Conservation (phyloP, 2,329 filamentous ascomycete genomes). For the Cladophialophora exuberans region DNA sequence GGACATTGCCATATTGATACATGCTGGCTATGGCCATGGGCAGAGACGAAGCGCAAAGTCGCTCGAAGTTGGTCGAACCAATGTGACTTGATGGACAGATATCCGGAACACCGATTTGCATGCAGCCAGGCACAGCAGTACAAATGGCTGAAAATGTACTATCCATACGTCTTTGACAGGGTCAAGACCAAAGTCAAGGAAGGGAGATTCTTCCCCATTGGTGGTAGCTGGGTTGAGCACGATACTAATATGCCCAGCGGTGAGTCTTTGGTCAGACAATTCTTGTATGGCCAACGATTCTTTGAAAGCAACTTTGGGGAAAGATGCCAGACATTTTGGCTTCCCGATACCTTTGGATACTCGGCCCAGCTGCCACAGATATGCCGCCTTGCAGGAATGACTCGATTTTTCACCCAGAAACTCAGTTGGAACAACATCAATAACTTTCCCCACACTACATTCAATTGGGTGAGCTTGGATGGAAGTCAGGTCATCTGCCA, state of each 20-base stretch:
- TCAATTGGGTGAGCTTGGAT: slow-evolving; percentile 97
- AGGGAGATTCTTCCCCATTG: slow-evolving; percentile 90
- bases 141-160: slow-evolving; percentile 92
- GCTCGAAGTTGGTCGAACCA: slow-evolving; percentile 96
- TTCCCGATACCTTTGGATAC: slow-evolving; percentile 98
- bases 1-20: slow-evolving; percentile 98
- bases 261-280: slow-evolving; percentile 91
- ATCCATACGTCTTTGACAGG: slow-evolving; percentile 84
- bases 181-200: slow-evolving; percentile 90
- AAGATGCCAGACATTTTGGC: slow-evolving; percentile 90
- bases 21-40: slow-evolving; percentile 98
- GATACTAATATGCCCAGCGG: slow-evolving; percentile 97
- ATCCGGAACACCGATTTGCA: slow-evolving; percentile 89
- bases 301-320: slow-evolving; percentile 92
- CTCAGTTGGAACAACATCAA: slow-evolving; percentile 99
- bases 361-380: slow-evolving; percentile 92
- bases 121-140: slow-evolving; percentile 96
- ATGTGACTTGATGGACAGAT: slow-evolving; percentile 91
- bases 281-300: slow-evolving; percentile 91
- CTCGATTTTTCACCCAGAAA: slow-evolving; percentile 95
- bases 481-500: slow-evolving; percentile 97
- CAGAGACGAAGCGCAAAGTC: slow-evolving; percentile 95
- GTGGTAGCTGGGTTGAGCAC: slow-evolving; percentile 98
- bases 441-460: slow-evolving; percentile 96
- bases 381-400: slow-evolving; percentile 93